Evolutionary conservation across 345 rosid genomes (phyloP), one percentile per base, ranked within the genome.

Genomic region (Heritiera fomes): DNA sequence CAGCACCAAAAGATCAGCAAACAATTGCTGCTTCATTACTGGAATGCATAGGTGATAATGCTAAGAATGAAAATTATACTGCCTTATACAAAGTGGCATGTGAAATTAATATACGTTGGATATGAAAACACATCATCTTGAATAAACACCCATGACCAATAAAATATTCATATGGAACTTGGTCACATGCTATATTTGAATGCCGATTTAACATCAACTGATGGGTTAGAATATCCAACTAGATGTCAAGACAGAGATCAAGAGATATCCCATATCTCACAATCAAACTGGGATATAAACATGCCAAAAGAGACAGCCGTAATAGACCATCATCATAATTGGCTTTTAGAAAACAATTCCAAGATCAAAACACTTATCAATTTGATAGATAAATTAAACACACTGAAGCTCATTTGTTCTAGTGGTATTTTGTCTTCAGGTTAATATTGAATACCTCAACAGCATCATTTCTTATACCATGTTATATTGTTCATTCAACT

Each of bases 11-110:
- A 7, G 38, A 74, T 53, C 47, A 66, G 15, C 9, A 73, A 65
- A 45, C 23, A 50, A 77, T 58, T 58, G 68, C 66, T 30, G 70
- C 53, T 63, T 74, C 40, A 73, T 71, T 53, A 23, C 53, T 53
- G 28, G 40, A 60, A 14, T 61, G 12, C 45, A 28, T 59, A 2
- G 20, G 30, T 52, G 15, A 52, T 71, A 32, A 53, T 52, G 63
- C 76, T 53, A 17, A 34, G 2, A 40, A 6, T 9, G 32, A 67
- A 67, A 67, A 7, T 17, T 3, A 43, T 23, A 20, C 38, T 46
- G 0, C 38, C 12, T 4, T 12, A 12, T 68, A 45, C 55, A 30
- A 69, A 70, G 17, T 23, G 41, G 45, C 59, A 71, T 30, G 23
- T 50, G 14, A 30, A 30, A 43, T 49, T 47, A 30, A 14, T 15